Evolutionary conservation across 2,329 filamentous ascomycete genomes (phyloP), one percentile per base, ranked within the genome.

Genomic region (Penicillium rolfsii): DNA sequence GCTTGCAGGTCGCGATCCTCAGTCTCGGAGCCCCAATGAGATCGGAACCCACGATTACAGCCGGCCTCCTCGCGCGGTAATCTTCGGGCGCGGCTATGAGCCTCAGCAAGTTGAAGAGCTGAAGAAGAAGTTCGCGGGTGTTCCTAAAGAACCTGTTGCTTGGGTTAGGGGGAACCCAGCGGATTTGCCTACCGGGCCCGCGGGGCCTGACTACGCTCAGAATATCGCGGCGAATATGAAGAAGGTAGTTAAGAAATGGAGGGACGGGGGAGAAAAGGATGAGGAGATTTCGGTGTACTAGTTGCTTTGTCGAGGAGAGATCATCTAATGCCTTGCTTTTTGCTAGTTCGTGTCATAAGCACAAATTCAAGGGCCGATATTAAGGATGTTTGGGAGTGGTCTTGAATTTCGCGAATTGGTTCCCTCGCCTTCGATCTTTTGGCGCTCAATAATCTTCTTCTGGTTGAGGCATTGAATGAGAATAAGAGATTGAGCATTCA

Each of bases 111-210:
- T 65, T 19, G 58, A 65, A 55, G 53, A 55, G 41, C 56, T 67
- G 12, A 52, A 58, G 43, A 48, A 54, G 24, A 50, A 50, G 41
- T 60, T 48, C 41, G 56, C 22, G 5, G 54, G 40, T 22, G 19
- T 36, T 55, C 30, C 45, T 24, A 38, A 48, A 46, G 45, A 60
- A 35, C 48, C 63, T 14, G 63, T 67, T 26, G 64, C 57, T 19
- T 67, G 64, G 64, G 54, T 62, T 30, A 45, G 50, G 14, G 60
- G 60, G 1, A 60, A 65, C 38, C 64, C 63, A 19, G 54, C 63
- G 2, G 56, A 64, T 33, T 48, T 46, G 24, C 64, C 63, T 22
- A 9, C 57, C 9, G 60, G 54, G 26, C 24, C 46, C 12, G 36
- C 54, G 35, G 49, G 30, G 36, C 55, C 61, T 30, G 55, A 56